A percentile compares a stretch with the other conserved stretches of the same genome.
Conservation (phyloP, 306 rosid genomes). For the Fragaria nilgerrensis region DNA sequence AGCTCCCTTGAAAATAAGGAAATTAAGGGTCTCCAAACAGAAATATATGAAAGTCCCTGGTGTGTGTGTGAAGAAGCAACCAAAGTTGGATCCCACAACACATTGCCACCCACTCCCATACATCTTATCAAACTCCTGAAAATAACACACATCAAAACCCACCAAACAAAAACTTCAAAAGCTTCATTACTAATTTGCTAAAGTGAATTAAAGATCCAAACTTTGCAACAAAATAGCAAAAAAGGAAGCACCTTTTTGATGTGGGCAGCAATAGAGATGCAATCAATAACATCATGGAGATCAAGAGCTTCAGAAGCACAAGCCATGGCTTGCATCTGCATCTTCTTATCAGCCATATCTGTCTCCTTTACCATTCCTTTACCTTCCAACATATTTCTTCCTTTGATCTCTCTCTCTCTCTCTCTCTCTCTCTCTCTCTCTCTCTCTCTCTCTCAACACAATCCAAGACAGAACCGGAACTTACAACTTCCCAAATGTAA, state of each 20-base stretch:
- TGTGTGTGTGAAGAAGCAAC: conserved; percentile 70
- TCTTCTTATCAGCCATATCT: conserved; percentile 60
- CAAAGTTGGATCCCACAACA: conserved; percentile 78
- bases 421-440: neutral
- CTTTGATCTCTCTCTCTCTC: neutral
- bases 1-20: conserved; percentile 66
- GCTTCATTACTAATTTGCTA: neutral
- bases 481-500: neutral
- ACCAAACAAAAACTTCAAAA: neutral
- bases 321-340: conserved; percentile 84
- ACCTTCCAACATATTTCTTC: conserved; percentile 74
- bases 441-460: conserved; percentile 9
- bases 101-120: conserved; percentile 88
- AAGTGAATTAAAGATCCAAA: neutral
- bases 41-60: conserved; percentile 71
- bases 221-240: neutral
- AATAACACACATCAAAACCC: conserved; percentile 2
- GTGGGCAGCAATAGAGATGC: conserved; percentile 60
- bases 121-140: conserved; percentile 65
- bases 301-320: conserved; percentile 86
- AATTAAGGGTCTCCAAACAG: conserved; percentile 66
- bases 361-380: conserved; percentile 62
- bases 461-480: conserved; percentile 4
- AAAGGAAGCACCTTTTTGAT: conserved; percentile 57
- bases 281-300: conserved; percentile 69